Evolutionary conservation across 1,139 yeast species (phyloP).

Genomic region (Lodderomyces orthopsilosis): DNA sequence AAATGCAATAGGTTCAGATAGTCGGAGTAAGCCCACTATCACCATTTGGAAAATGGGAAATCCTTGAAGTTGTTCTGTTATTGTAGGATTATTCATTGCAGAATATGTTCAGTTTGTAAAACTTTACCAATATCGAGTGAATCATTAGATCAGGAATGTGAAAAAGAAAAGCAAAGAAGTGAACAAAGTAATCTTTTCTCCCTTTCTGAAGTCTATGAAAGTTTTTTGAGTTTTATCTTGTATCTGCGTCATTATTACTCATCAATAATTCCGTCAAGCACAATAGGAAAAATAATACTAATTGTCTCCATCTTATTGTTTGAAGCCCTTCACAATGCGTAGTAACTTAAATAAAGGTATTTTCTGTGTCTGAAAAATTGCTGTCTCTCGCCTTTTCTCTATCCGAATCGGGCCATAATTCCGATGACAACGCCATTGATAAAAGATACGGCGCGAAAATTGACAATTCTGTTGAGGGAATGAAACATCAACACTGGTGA

Average conservation of each 20-base stretch:
- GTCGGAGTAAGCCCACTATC: constrained; percentile 44
- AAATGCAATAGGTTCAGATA: constrained; percentile 63
- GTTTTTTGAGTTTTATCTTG: not conserved
- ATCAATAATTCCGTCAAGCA: not conserved
- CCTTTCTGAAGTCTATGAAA: not conserved
- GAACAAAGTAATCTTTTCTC: not conserved
- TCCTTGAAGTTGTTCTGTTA: constrained; percentile 28
- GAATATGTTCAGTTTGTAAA: not conserved
- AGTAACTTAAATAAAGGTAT: no score
- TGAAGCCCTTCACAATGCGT: not conserved
- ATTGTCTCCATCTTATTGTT: not conserved
- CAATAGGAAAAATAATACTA: not conserved
- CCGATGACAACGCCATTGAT: not conserved
- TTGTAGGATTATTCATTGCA: constrained; percentile 7
- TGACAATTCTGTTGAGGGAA: no score
- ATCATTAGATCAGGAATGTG: not conserved
- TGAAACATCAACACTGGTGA: no score
- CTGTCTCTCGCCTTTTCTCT: not conserved
- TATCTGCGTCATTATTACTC: not conserved
- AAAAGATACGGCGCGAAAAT: not conserved
- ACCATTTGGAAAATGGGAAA: constrained; percentile 53
- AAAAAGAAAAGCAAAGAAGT: not conserved
- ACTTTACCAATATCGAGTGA: not conserved
- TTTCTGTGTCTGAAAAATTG: not conserved
- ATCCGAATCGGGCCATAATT: not conserved